Evolutionary conservation across 2,329 filamentous ascomycete species (phyloP), one percentile per base, ranked within the genome.

Genomic region (Botryotinia narcissicola): DNA sequence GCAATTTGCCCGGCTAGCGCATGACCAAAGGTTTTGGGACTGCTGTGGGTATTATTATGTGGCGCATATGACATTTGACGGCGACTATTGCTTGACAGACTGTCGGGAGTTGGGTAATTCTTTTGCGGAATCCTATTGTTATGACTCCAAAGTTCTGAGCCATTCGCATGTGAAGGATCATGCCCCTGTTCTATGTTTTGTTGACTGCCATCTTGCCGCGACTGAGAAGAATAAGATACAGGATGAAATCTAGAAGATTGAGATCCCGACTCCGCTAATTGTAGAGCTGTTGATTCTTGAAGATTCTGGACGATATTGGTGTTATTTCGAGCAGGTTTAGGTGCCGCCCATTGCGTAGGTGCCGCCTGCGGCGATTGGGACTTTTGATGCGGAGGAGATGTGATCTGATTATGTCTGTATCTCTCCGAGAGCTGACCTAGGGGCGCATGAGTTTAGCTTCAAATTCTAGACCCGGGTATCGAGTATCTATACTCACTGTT

Each of bases 311-410:
- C 71, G 35, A 72, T 57, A 42, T 72, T 72, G 29, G 71, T 37
- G 44, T 68, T 72, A 25, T 66, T 67, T 25, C 71, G 51, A 68
- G 71, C 71, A 61, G 71, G 71, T 48, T 68, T 68, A 10, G 71
- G 71, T 20, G 71, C 71, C 18, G 71, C 71, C 71, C 71, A 72
- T 68, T 72, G 71, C 6, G 71, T 72, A 60, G 63, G 64, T 9
- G 66, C 35, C 8, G 63, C 48, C 54, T 72, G 62, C 10, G 71
- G 71, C 18, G 71, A 72, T 12, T 72, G 71, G 37, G 71, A 72
- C 40, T 68, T 72, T 29, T 66, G 51, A 16, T 44, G 51, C 42
- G 57, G 51, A 10, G 71, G 32, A 29, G 62, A 54, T 4, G 20
- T 40, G 8, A 72, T 69, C 62, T 72, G 71, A 25, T 60, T 68